These are phyloP conservation scores for Botryotinia convoluta DNA, from an alignment of 2,329 filamentous ascomycete genomes.

Conservation along the genomic window DNA sequence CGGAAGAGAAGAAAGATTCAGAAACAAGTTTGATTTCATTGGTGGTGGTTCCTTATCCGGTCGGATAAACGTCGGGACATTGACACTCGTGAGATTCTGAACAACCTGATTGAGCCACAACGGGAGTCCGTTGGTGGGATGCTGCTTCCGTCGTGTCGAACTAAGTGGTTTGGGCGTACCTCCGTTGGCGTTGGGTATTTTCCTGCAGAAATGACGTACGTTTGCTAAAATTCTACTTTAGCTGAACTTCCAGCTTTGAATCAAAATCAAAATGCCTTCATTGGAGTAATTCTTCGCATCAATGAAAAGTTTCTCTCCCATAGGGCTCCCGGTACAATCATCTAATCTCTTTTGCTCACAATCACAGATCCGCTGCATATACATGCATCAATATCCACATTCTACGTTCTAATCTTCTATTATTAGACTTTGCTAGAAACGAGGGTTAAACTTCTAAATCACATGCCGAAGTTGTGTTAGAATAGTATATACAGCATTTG, in stretches of 20 bases:
- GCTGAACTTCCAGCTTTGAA: not conserved
- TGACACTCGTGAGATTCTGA: not conserved
- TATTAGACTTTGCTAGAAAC: not conserved
- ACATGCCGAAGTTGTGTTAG: not conserved
- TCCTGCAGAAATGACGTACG: not conserved
- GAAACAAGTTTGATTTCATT: not conserved
- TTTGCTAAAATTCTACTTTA: not conserved
- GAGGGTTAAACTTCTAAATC: not conserved
- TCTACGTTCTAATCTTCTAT: not conserved
- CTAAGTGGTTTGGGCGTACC: not conserved
- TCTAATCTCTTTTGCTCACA: not conserved
- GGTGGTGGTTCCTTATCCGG: not conserved
- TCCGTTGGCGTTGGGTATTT: slow-evolving; percentile 1
- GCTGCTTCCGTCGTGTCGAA: not conserved
- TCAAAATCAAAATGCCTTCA: not conserved
- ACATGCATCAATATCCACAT: not conserved
- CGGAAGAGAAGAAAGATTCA: not conserved
- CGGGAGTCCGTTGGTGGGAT: not conserved
- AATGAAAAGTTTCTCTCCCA: not conserved
- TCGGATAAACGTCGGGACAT: not conserved
- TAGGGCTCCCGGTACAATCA: not conserved
- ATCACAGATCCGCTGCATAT: not conserved
- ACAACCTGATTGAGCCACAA: not conserved
- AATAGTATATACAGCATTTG: not conserved
- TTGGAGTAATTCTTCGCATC: not conserved